Evolutionary conservation across 1,139 yeast genomes (phyloP).

Genomic region (Hemisphaericaspora lyxosophila): DNA sequence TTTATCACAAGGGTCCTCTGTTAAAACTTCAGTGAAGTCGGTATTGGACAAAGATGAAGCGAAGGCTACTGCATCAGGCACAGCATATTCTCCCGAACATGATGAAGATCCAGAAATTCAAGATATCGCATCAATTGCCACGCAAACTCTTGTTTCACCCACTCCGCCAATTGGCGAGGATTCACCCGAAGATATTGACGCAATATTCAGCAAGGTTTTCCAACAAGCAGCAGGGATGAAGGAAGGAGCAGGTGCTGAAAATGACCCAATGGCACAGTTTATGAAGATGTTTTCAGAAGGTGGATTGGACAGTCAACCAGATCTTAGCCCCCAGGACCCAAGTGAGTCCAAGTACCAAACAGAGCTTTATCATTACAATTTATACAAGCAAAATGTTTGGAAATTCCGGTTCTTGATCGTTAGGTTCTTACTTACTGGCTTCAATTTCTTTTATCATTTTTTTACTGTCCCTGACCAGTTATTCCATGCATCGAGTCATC

Average conservation of each 20-base stretch:
- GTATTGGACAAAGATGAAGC: constrained; percentile 31
- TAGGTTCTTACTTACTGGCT: constrained; percentile 26
- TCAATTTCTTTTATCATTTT: constrained; percentile 40
- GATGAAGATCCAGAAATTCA: constrained; percentile 38
- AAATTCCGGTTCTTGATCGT: constrained; percentile 33
- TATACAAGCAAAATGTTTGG: constrained; percentile 35
- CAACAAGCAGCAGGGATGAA: constrained; percentile 11
- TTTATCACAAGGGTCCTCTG: constrained; percentile 42
- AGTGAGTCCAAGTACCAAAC: constrained; percentile 29
- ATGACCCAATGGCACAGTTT: constrained; percentile 33
- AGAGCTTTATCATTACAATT: constrained; percentile 31
- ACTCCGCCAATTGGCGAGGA: constrained; percentile 12
- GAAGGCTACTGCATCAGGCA: constrained; percentile 5
- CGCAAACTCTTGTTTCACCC: constrained; percentile 9
- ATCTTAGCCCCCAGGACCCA: constrained; percentile 13
- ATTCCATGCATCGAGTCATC: constrained; percentile 33
- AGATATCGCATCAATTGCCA: constrained; percentile 15
- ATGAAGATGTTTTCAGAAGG: constrained; percentile 26
- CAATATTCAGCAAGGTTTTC: constrained; percentile 33
- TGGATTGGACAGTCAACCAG: constrained; percentile 5
- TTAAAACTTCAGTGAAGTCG: constrained; percentile 32
- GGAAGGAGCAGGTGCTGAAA: constrained; percentile 10
- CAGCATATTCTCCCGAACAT: constrained; percentile 9
- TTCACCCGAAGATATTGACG: constrained; percentile 29
- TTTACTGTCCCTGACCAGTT: constrained; percentile 13